Conservation (phyloP, 768 basidiomycete species). For the Cystofilobasidium bisporidii region DNA sequence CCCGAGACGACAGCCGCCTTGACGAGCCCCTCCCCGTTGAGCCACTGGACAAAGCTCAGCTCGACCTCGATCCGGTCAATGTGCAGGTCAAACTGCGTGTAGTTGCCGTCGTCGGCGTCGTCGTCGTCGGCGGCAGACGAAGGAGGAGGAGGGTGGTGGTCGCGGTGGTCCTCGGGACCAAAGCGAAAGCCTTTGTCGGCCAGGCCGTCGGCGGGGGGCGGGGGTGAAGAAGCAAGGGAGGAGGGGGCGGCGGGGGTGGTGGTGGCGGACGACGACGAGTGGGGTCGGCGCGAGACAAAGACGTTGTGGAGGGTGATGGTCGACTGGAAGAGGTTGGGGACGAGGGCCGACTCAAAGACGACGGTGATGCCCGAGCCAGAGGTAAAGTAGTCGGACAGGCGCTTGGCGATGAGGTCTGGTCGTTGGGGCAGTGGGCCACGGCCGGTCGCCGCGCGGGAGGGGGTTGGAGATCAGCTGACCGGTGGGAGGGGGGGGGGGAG, state of each 20-base stretch:
- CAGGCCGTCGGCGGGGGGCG: conserved; percentile 7
- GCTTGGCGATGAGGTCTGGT: conserved; percentile 69
- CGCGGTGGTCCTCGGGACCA: conserved; percentile 62
- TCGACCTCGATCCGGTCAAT: conserved; percentile 94
- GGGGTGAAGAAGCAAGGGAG: not conserved
- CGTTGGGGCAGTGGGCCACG: not conserved
- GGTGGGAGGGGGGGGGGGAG: no score
- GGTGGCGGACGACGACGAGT: conserved; percentile 30
- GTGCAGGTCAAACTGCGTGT: conserved; percentile 84
- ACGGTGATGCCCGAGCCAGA: conserved; percentile 85
- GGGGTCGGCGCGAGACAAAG: conserved; percentile 74
- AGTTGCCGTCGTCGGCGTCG: conserved; percentile 46
- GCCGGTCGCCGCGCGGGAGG: no score
- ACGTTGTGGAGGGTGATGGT: conserved; percentile 95
- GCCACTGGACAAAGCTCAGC: conserved; percentile 78
- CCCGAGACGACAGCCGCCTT: conserved; percentile 86
- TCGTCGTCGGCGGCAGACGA: conserved; percentile 12
- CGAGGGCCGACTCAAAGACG: conserved; percentile 94
- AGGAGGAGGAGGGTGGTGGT: not conserved
- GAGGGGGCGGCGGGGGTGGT: conserved; percentile 22
- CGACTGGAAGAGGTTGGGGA: conserved; percentile 94
- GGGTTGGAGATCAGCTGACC: no score
- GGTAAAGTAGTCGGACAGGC: conserved; percentile 86
- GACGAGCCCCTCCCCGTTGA: conserved; percentile 88
- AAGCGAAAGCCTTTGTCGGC: conserved; percentile 43